Evolutionary conservation across 164 flowering plant species (phyloP), one percentile per base, ranked within the genome.

Genomic region (Tetracentron sinense): DNA sequence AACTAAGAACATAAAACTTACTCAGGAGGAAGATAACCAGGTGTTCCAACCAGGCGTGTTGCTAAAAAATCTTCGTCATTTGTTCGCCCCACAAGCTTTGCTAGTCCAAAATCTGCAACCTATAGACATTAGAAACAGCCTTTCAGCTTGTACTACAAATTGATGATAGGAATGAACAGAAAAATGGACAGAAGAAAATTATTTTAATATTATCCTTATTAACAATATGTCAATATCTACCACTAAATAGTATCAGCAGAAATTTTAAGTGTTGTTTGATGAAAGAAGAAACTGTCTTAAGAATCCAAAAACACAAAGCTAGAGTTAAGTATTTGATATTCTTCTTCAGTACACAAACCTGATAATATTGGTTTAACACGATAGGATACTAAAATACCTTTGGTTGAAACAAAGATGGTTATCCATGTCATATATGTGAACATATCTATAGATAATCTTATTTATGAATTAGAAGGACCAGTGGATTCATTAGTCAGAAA

Each of bases 71-170:
- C 92, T 54, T 81, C 87, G 31, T 82, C 92, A 47, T 74, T 71
- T 20, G 78, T 72, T 74, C 88, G 64, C 44, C 78, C 85, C 19
- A 86, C 86, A 52, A 84, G 86, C 76, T 79, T 88, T 28, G 81
- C 91, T 63, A 88, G 65, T 59, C 95, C 95, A 64, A 88, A 88
- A 72, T 88, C 95, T 66, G 95, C 88, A 63, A 88, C 91, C 94
- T 88, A 60, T 42, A 63, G 38, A 48, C 54, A 70, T 59, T 42
- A 63, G 38, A 48, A 56, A 70, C 12, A 42, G 19, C 20, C 12
- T 27, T 54, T 42, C 12, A 29, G 38, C 47, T 31, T 4, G 54
- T 50, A 22, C 26, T 0, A 50, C 12, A 50, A 50, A 21, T 20
- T 21, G 25, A 14, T 50, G n/a, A 7, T 50, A 50, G 10, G 2